Evolutionary conservation across 129 eudicot genomes (phyloP).

Genomic region (Arctium lappa): DNA sequence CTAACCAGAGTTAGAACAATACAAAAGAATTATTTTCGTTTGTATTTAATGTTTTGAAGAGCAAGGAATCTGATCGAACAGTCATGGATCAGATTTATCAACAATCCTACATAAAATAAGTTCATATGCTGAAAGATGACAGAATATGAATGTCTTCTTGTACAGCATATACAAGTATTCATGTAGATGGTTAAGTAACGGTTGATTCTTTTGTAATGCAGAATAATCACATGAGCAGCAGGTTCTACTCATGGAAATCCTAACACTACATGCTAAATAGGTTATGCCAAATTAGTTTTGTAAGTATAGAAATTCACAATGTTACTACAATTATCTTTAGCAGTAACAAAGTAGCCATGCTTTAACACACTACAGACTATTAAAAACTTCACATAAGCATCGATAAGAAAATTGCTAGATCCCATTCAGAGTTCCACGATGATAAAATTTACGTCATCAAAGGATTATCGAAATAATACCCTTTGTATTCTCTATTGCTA

Average conservation of each 20-base stretch:
- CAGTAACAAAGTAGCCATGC: background rate
- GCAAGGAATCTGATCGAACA: too few relatives aligned
- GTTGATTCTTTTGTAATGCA: background rate
- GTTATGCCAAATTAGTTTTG: background rate
- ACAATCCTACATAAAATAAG: background rate
- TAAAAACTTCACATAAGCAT: background rate
- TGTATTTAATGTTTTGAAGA: background rate
- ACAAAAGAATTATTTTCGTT: too few relatives aligned
- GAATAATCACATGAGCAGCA: background rate
- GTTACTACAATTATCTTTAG: background rate
- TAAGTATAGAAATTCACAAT: background rate
- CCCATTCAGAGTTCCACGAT: background rate
- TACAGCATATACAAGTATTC: too few relatives aligned
- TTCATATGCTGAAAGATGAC: background rate
- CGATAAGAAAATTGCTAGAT: background rate
- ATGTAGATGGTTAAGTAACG: too few relatives aligned
- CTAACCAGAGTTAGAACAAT: background rate
- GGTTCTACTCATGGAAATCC: background rate
- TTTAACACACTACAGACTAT: background rate
- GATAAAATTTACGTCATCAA: background rate
- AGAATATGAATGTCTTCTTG: background rate
- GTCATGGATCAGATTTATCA: background rate
- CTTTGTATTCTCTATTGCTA: constrained; percentile 38
- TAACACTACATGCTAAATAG: background rate
- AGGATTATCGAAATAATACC: constrained; percentile 37